These are phyloP conservation scores for Colletotrichum viniferum DNA, from an alignment of 2,329 filamentous ascomycete species.

Conservation along the genomic window DNA sequence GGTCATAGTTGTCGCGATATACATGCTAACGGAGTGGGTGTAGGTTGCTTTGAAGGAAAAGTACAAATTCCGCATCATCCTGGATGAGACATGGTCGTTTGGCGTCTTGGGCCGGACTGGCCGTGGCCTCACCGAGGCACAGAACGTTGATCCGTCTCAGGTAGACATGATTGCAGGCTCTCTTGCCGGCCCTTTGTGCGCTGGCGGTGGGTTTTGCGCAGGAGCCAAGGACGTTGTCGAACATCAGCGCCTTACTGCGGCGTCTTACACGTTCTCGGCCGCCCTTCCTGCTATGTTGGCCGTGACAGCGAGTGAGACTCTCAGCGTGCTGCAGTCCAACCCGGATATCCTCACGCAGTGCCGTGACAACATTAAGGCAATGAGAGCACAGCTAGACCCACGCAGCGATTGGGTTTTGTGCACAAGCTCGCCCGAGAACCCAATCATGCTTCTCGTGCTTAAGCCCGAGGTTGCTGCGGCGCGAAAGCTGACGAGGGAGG, in stretches of 20 bases:
- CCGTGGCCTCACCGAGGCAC: constrained; percentile 90
- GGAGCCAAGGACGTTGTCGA: constrained; percentile 90
- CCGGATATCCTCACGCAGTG: constrained; percentile 81
- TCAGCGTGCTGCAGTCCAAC: constrained; percentile 83
- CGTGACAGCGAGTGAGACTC: constrained; percentile 92
- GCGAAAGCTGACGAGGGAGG: constrained; percentile 69
- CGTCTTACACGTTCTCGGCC: constrained; percentile 94
- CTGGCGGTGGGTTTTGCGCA: constrained; percentile 94
- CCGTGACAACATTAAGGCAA: constrained; percentile 83
- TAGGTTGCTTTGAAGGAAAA: constrained; percentile 84
- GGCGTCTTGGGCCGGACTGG: constrained; percentile 92
- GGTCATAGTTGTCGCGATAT: neutral
- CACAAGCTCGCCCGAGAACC: constrained; percentile 83
- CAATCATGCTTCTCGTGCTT: constrained; percentile 80
- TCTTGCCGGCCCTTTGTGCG: constrained; percentile 86
- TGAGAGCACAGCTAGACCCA: constrained; percentile 88
- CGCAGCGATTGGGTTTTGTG: constrained; percentile 91
- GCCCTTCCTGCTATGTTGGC: constrained; percentile 92
- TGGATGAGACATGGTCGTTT: constrained; percentile 98
- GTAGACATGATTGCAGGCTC: constrained; percentile 98
- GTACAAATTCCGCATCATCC: constrained; percentile 97
- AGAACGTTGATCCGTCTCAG: constrained; percentile 91
- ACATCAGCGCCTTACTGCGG: constrained; percentile 92
- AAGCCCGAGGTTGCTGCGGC: constrained; percentile 82
- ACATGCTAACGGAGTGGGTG: constrained; percentile 3